These are phyloP conservation scores for Staphylotrichum tortipilum DNA, from an alignment of 495 filamentous ascomycete genomes.

Conservation along the genomic window DNA sequence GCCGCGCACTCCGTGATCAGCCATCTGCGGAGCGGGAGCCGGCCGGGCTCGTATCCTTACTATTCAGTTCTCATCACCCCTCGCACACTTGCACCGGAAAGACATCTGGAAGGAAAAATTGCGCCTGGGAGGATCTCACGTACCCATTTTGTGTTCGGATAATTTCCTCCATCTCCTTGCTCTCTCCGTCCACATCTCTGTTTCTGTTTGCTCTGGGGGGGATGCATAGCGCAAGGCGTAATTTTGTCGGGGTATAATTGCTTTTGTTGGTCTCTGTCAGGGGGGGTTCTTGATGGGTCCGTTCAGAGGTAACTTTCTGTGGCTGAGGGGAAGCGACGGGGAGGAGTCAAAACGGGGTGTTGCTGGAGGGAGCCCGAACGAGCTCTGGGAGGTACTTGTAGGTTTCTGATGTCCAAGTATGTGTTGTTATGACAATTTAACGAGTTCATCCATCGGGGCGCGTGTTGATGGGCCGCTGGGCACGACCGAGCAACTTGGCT, in stretches of 20 bases:
- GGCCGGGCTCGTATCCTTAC: not conserved
- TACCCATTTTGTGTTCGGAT: not conserved
- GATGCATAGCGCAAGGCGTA: constrained; percentile 27
- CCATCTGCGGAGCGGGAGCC: not conserved
- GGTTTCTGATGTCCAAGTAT: constrained; percentile 3
- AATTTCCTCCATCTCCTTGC: constrained; percentile 2
- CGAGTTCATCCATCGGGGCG: too few species aligned
- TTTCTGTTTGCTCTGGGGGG: constrained; percentile 13
- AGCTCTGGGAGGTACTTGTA: not conserved
- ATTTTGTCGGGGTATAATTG: constrained; percentile 11
- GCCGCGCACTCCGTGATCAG: constrained; percentile 47
- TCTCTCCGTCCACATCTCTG: not conserved
- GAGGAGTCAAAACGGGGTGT: not conserved
- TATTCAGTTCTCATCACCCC: not conserved
- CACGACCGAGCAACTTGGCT: too few species aligned
- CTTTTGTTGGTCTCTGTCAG: not conserved
- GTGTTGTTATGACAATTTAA: constrained; percentile 1
- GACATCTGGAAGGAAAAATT: not conserved
- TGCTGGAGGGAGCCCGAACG: too few species aligned
- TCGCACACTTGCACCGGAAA: too few species aligned
- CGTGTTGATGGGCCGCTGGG: not conserved
- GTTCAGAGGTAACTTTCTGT: too few species aligned
- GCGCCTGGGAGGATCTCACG: not conserved
- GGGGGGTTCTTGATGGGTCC: not conserved
- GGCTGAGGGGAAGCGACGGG: too few species aligned